Evolutionary conservation across 2,329 filamentous ascomycete species (phyloP).

Genomic region (Phaeosphaeria sp.): DNA sequence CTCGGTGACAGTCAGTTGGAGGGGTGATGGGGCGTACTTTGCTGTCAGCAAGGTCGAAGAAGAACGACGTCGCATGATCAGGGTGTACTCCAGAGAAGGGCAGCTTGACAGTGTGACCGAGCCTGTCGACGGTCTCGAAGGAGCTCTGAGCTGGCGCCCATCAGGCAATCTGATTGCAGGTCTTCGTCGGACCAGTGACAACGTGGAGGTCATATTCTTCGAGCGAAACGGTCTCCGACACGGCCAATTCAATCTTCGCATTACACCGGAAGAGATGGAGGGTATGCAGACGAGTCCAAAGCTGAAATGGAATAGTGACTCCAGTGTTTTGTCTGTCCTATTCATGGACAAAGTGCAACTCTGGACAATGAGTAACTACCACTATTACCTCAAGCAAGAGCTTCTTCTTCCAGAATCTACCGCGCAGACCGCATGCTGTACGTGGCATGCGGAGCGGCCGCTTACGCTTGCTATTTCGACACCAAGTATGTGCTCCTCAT

Average conservation of each 20-base stretch:
- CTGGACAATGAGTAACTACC: slow-evolving; percentile 97
- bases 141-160: slow-evolving; percentile 87
- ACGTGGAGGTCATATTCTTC: slow-evolving; percentile 89
- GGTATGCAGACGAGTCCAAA: slow-evolving; percentile 64
- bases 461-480: slow-evolving; percentile 67
- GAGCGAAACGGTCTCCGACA: slow-evolving; percentile 97
- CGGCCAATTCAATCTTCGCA: slow-evolving; percentile 84
- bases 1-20: slow-evolving; percentile 80
- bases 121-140: slow-evolving; percentile 90
- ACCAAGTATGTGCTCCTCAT: slow-evolving; percentile 24
- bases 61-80: slow-evolving; percentile 75
- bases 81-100: slow-evolving; percentile 90
- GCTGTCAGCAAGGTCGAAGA: slow-evolving; percentile 82
- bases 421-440: slow-evolving; percentile 23
- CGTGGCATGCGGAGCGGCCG: slow-evolving; percentile 87
- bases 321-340: slow-evolving; percentile 84
- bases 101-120: slow-evolving; percentile 92
- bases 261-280: slow-evolving; percentile 65
- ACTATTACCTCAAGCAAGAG: slow-evolving; percentile 97
- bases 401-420: slow-evolving; percentile 52
- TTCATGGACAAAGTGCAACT: slow-evolving; percentile 80
- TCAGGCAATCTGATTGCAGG: slow-evolving; percentile 89
- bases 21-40: slow-evolving; percentile 90
- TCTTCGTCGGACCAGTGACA: slow-evolving; percentile 73
- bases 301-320: slow-evolving; percentile 90